Percentiles rank a stretch among this genome's conserved stretches.
Evolutionary conservation across 345 rosid genomes (phyloP).

Genomic region (Eucalyptus coolabah): DNA sequence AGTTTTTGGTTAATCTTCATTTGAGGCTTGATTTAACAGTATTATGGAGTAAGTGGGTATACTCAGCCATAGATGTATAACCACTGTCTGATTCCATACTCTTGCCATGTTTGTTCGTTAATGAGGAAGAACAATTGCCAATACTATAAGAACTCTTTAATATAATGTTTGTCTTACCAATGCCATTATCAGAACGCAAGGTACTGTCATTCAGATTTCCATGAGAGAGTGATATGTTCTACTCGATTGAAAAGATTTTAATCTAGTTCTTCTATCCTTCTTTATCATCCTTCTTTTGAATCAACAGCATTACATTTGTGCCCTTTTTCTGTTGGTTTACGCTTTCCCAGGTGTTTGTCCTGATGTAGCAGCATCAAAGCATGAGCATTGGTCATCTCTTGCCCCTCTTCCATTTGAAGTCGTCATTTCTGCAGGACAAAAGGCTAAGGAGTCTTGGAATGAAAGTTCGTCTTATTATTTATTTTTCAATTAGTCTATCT

Average conservation of each 20-base stretch:
- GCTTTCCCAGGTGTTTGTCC: conserved; percentile 40
- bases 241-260: neutral
- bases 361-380: conserved; percentile 68
- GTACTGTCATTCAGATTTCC: neutral
- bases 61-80: neutral
- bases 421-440: conserved; percentile 93
- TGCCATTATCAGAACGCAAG: neutral
- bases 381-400: conserved; percentile 87
- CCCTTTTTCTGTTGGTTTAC: neutral
- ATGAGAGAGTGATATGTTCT: neutral
- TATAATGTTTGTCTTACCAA: neutral
- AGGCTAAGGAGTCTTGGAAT: conserved; percentile 70
- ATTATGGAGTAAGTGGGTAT: neutral
- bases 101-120: neutral
- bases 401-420: conserved; percentile 98
- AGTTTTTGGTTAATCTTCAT: neutral
- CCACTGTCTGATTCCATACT: neutral
- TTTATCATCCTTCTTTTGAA: neutral
- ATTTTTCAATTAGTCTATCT: neutral
- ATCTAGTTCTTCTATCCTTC: neutral
- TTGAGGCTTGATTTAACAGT: neutral
- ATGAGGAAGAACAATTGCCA: neutral
- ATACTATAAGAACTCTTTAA: neutral
- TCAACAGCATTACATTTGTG: neutral
- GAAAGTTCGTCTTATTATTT: conserved; percentile 31